These are phyloP conservation scores for Maudiozyma barnettii DNA, from an alignment of 805 yeast species.

Conservation along the genomic window DNA sequence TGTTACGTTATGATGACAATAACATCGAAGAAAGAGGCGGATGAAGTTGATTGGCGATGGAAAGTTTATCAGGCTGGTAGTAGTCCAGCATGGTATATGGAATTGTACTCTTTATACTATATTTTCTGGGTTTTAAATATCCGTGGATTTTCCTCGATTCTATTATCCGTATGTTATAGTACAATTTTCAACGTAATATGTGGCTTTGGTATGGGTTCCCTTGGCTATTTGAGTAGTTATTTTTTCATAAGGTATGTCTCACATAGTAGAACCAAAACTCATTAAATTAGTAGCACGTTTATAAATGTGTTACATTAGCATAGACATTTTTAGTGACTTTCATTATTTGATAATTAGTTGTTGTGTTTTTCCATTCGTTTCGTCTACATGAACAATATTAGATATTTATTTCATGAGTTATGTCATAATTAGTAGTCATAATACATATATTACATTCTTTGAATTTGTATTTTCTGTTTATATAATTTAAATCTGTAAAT, in stretches of 20 bases:
- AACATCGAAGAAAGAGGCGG: slow-evolving; percentile 5
- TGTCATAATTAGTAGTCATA: too few species aligned
- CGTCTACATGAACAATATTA: too few species aligned
- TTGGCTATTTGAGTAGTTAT: slow-evolving; percentile 60
- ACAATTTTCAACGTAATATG: slow-evolving; percentile 51
- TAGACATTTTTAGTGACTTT: background rate
- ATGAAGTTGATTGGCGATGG: slow-evolving; percentile 61
- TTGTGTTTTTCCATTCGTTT: too few species aligned
- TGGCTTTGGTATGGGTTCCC: slow-evolving; percentile 66
- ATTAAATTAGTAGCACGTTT: background rate
- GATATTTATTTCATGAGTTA: too few species aligned
- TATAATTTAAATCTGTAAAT: too few species aligned
- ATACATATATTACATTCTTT: too few species aligned
- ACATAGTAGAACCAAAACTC: slow-evolving; percentile 1
- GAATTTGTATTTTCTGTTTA: too few species aligned
- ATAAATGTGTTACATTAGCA: background rate
- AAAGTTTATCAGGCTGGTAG: slow-evolving; percentile 60
- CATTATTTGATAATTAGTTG: too few species aligned
- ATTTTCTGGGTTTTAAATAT: slow-evolving; percentile 47
- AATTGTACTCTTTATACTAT: slow-evolving; percentile 59
- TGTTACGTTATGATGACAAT: slow-evolving; percentile 53
- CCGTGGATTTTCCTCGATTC: slow-evolving; percentile 53
- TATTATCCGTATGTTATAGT: slow-evolving; percentile 67
- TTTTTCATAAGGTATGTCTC: slow-evolving; percentile 46
- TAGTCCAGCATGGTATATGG: slow-evolving; percentile 64